Evolutionary conservation across 805 yeast genomes (phyloP).

Genomic region (Tetrapisispora phaffii): DNA sequence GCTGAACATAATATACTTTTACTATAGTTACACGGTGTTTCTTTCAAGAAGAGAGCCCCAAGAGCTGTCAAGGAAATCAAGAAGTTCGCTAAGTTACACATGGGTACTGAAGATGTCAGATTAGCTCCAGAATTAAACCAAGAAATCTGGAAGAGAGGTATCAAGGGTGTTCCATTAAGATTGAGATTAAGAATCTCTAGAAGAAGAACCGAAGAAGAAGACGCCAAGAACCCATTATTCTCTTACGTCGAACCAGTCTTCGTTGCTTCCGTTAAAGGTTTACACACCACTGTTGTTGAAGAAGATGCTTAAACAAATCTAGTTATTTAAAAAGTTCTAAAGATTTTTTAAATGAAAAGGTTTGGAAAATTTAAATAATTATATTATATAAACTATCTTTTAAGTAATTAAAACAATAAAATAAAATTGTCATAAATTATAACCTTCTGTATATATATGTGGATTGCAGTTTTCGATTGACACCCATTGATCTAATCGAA

Average conservation of each 20-base stretch:
- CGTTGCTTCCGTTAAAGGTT: constrained; percentile 94
- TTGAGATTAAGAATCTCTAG: constrained; percentile 97
- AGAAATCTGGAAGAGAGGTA: constrained; percentile 98
- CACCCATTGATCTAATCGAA: too few relatives aligned
- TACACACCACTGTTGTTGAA: constrained; percentile 94
- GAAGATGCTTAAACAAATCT: constrained; percentile 40
- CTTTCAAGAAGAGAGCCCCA: constrained; percentile 99
- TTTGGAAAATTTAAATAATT: constrained; percentile 1
- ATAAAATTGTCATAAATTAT: constrained; percentile 3
- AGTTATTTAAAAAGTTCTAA: constrained; percentile 1
- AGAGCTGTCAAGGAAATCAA: constrained; percentile 98
- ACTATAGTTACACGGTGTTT: constrained; percentile 86
- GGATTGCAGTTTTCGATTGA: too few relatives aligned
- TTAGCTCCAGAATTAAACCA: constrained; percentile 97
- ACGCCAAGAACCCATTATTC: constrained; percentile 94
- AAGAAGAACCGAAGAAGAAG: constrained; percentile 99
- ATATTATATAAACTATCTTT: constrained; percentile 1
- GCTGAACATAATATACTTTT: constrained; percentile 2
- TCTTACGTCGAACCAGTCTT: constrained; percentile 95
- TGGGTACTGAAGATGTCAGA: constrained; percentile 99
- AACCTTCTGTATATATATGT: too few relatives aligned
- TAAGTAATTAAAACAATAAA: constrained; percentile 2
- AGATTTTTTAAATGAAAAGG: neutral
- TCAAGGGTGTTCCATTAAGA: constrained; percentile 98
- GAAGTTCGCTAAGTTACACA: constrained; percentile 96